A percentile compares a stretch with the other conserved stretches of the same genome.
These are phyloP conservation scores for Saccharomycopsis sp. DNA, from an alignment of 805 yeast genomes.

Conservation along the genomic window DNA sequence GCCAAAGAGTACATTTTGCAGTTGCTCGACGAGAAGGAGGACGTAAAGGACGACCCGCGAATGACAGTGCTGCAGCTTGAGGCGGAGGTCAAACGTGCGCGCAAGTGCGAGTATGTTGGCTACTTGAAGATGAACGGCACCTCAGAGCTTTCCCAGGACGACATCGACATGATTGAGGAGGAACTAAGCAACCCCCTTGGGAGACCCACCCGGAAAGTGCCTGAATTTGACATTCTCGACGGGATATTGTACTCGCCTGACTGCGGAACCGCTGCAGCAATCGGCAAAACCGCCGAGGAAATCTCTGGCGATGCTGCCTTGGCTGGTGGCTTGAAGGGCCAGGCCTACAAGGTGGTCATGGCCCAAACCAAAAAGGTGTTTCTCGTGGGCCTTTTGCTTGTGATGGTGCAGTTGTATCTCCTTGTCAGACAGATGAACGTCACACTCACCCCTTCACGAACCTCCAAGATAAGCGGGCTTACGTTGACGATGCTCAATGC, in stretches of 20 bases:
- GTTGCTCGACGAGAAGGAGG: not conserved
- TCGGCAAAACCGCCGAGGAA: conserved; percentile 22
- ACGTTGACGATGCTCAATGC: conserved; percentile 56
- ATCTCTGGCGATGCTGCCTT: conserved; percentile 27
- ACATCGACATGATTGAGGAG: conserved; percentile 57
- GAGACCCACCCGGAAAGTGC: conserved; percentile 57
- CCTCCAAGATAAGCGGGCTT: conserved; percentile 66
- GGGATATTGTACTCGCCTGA: conserved; percentile 82
- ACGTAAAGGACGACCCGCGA: not conserved
- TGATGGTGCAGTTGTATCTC: conserved; percentile 48
- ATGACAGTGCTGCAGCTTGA: conserved; percentile 1
- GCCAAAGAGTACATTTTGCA: conserved; percentile 26
- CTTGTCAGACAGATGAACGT: conserved; percentile 63
- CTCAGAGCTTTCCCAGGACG: conserved; percentile 45
- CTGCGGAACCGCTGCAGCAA: conserved; percentile 56
- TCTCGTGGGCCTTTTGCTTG: conserved; percentile 37
- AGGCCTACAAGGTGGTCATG: conserved; percentile 23
- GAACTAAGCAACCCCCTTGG: conserved; percentile 75
- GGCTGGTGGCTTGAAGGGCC: not conserved
- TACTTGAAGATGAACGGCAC: conserved; percentile 52
- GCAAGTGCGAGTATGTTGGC: conserved; percentile 63
- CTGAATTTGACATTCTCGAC: conserved; percentile 44
- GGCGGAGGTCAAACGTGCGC: conserved; percentile 23
- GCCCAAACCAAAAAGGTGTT: conserved; percentile 34
- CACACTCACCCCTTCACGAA: conserved; percentile 72